Percentiles rank a stretch among this genome's conserved stretches.
phyloP scores from a whole-genome alignment of 257 asterid genomes.

The Fraxinus excelsior region DNA sequence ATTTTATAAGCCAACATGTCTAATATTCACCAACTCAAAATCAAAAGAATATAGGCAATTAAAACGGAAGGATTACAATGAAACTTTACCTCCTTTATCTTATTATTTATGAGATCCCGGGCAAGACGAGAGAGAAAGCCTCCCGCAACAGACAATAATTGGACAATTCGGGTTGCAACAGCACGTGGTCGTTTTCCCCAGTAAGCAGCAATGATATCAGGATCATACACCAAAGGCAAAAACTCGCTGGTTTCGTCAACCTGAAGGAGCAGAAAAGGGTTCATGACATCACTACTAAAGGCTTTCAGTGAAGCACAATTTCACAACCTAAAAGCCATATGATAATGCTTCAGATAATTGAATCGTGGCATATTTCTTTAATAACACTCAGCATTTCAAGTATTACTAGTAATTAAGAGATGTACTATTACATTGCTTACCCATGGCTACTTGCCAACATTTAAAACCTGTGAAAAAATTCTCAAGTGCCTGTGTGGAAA shows the following conservation, averaged over 20 bases:
- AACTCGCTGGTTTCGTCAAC: constrained; percentile 96
- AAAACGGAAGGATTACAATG: neutral
- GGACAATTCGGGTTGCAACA: constrained; percentile 92
- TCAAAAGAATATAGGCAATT: constrained; percentile 7
- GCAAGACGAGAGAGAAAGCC: constrained; percentile 90
- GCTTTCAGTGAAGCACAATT: neutral
- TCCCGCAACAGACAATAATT: constrained; percentile 91
- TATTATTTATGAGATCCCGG: constrained; percentile 78
- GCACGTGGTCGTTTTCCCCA: constrained; percentile 99
- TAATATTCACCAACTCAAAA: constrained; percentile 9
- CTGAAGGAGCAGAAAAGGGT: constrained; percentile 44
- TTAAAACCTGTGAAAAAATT: neutral
- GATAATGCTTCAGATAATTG: constrained; percentile 8
- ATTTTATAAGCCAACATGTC: neutral
- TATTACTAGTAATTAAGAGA: neutral
- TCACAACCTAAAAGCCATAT: constrained; percentile 13
- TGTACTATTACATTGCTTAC: neutral
- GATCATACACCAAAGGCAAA: constrained; percentile 91
- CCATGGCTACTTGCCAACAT: neutral
- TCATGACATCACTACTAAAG: constrained; percentile 21
- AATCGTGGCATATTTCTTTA: neutral
- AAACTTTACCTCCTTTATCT: constrained; percentile 75
- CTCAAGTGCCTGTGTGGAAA: neutral
- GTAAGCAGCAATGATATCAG: constrained; percentile 74
- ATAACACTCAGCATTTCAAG: neutral